Conservation (phyloP, 2,329 filamentous ascomycete genomes). For the Phialocephala subalpina region DNA sequence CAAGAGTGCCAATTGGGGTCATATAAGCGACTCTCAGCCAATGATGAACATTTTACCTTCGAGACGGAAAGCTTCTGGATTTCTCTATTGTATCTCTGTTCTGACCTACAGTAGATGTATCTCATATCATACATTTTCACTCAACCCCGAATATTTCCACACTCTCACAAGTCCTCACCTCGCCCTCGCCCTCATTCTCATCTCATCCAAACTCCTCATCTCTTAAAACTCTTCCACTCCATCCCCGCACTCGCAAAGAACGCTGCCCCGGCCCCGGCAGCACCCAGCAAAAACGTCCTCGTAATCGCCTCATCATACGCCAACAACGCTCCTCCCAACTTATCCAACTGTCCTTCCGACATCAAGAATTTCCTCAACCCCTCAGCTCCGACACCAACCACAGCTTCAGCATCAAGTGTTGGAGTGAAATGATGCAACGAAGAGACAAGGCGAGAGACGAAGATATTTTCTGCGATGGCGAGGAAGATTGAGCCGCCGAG, state of each 20-base stretch:
- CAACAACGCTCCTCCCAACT: slow-evolving; percentile 12
- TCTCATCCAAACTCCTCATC: neutral
- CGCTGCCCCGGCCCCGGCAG: slow-evolving; percentile 21
- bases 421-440: slow-evolving; percentile 43
- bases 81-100: too few species aligned
- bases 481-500: slow-evolving; percentile 65
- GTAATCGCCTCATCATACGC: slow-evolving; percentile 33
- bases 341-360: neutral
- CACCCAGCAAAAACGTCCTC: slow-evolving; percentile 32
- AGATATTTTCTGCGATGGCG: slow-evolving; percentile 60
- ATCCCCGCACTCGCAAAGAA: slow-evolving; percentile 29
- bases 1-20: too few species aligned
- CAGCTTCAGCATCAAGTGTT: slow-evolving; percentile 38
- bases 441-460: slow-evolving; percentile 32
- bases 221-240: slow-evolving; percentile 34
- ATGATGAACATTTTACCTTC: too few species aligned
- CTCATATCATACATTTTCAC: neutral
- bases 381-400: slow-evolving; percentile 52
- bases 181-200: too few species aligned
- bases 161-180: neutral
- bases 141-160: neutral
- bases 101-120: too few species aligned
- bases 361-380: slow-evolving; percentile 41
- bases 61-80: too few species aligned
- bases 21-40: too few species aligned